These are phyloP conservation scores for Phialophora macrospora DNA, from an alignment of 2,329 filamentous ascomycete species.

Conservation along the genomic window DNA sequence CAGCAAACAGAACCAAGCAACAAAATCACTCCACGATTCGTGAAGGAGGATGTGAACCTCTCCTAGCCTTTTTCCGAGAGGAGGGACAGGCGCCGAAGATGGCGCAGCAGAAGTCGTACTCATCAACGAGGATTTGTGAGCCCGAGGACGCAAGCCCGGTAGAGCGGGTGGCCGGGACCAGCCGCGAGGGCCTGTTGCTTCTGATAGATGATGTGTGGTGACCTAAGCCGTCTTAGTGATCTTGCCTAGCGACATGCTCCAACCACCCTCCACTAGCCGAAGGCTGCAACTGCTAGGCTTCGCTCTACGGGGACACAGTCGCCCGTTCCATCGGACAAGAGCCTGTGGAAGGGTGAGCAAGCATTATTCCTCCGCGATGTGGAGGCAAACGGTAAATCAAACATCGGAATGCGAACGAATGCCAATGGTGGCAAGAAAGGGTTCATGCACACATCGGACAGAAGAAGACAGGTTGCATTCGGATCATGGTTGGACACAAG, in stretches of 20 bases:
- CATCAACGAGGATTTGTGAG: conserved; percentile 10
- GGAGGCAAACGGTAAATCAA: conserved; percentile 16
- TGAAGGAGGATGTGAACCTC: conserved; percentile 16
- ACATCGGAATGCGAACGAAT: neutral
- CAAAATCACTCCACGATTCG: conserved; percentile 31
- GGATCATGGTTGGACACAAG: conserved; percentile 7
- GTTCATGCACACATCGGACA: conserved; percentile 6
- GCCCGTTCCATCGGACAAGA: conserved; percentile 15
- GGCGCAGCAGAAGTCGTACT: conserved; percentile 24
- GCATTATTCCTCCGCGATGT: conserved; percentile 19
- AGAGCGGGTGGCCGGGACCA: conserved; percentile 28
- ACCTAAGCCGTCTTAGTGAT: conserved; percentile 16
- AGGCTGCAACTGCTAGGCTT: conserved; percentile 1
- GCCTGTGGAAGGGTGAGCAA: neutral
- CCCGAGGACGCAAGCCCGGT: conserved; percentile 6
- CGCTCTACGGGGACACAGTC: conserved; percentile 12
- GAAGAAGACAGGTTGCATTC: neutral
- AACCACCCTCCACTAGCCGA: conserved; percentile 3
- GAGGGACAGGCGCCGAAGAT: conserved; percentile 27
- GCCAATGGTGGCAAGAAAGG: conserved; percentile 16
- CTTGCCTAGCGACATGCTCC: conserved; percentile 12
- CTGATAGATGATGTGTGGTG: conserved; percentile 12
- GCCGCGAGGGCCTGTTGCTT: conserved; percentile 15
- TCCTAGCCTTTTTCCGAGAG: conserved; percentile 15
- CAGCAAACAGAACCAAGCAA: conserved; percentile 16